Percentiles rank a stretch among this genome's conserved stretches.
Evolutionary conservation across 371 early-diverging fungal genomes (phyloP).

Genomic region (Homolaphlyctis polyrhiza): DNA sequence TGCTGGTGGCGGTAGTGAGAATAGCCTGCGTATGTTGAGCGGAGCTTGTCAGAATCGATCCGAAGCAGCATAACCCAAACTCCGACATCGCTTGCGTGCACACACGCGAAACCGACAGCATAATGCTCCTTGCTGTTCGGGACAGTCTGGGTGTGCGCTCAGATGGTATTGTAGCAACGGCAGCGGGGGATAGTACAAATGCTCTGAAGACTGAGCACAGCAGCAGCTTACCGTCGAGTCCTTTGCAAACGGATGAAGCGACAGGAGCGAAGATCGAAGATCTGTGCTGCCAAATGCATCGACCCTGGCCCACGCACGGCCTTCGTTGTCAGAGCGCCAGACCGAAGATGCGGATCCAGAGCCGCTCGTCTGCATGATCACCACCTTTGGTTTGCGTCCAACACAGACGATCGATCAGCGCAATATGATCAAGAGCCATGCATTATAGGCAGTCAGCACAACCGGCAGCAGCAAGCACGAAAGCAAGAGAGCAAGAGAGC

Average conservation of each 20-base stretch:
- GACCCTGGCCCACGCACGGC: constrained; percentile 55
- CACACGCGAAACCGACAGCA: background rate
- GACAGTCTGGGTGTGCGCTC: too few species aligned
- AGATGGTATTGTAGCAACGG: background rate
- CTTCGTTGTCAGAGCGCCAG: constrained; percentile 66
- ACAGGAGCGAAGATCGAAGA: constrained; percentile 30
- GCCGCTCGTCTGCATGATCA: background rate
- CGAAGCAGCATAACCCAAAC: background rate
- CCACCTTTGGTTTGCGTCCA: background rate
- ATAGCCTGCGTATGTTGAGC: constrained; percentile 48
- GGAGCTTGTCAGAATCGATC: background rate
- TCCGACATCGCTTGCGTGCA: background rate
- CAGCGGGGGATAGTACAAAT: background rate
- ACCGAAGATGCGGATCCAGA: constrained; percentile 60
- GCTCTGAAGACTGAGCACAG: background rate
- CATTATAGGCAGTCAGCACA: too few species aligned
- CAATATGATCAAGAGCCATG: too few species aligned
- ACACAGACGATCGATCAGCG: too few species aligned
- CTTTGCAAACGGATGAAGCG: constrained; percentile 56
- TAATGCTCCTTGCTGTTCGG: background rate
- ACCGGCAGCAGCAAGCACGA: background rate
- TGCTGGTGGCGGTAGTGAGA: constrained; percentile 48
- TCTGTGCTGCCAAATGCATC: constrained; percentile 15
- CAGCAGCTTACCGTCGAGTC: constrained; percentile 38
- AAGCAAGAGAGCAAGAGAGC: background rate